Conservation (phyloP, 2,329 filamentous ascomycete genomes). For the Fusarium kyushuense region DNA sequence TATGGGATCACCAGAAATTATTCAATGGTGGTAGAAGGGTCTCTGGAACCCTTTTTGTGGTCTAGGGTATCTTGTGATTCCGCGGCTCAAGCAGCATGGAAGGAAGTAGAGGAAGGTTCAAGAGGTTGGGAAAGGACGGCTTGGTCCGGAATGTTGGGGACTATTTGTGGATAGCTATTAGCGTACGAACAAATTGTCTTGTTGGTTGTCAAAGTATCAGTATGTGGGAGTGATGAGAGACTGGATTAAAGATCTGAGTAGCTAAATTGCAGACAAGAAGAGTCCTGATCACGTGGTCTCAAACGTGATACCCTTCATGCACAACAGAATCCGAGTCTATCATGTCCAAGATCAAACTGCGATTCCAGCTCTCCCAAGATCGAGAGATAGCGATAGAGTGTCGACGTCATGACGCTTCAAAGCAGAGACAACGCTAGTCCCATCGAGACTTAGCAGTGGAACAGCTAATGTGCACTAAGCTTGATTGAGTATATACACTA, state of each 20-base stretch:
- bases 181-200: neutral
- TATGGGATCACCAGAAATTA: rapidly evolving
- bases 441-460: rapidly evolving
- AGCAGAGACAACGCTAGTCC: neutral
- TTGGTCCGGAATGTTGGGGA: slow-evolving; percentile 9
- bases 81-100: neutral
- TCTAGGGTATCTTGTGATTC: neutral
- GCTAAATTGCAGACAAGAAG: too few species aligned
- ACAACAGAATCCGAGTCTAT: too few species aligned
- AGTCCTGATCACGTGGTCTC: too few species aligned
- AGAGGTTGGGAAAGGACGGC: neutral
- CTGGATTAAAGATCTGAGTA: too few species aligned
- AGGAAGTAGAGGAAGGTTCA: neutral
- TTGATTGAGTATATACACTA: neutral
- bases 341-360: too few species aligned
- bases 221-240: too few species aligned
- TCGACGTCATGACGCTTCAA: neutral
- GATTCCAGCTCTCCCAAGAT: neutral
- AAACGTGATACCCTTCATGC: too few species aligned
- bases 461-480: neutral
- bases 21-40: neutral
- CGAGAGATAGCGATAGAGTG: neutral
- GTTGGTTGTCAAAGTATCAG: too few species aligned
- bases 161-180: neutral
- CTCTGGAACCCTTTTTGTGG: neutral